Evolutionary conservation across 2,329 filamentous ascomycete genomes (phyloP).

Genomic region (Penicillium hordei): DNA sequence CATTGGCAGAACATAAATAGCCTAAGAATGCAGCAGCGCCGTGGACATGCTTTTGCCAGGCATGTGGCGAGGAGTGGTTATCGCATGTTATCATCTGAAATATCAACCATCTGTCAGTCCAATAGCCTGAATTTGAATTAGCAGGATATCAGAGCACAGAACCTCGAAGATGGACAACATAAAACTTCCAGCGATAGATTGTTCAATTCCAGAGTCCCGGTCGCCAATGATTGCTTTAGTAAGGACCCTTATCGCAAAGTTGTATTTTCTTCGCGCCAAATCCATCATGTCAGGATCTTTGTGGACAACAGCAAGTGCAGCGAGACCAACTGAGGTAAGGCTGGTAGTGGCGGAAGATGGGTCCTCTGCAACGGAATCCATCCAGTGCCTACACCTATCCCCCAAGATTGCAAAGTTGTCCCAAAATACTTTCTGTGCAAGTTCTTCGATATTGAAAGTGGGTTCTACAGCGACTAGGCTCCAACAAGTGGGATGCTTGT

Average conservation of each 20-base stretch:
- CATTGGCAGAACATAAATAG: background rate
- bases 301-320: constrained; percentile 4
- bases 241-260: background rate
- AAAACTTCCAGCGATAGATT: constrained; percentile 4
- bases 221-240: background rate
- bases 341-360: background rate
- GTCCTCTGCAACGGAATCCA: background rate
- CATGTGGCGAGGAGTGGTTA: background rate
- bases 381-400: background rate
- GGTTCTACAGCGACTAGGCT: background rate
- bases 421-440: constrained; percentile 5
- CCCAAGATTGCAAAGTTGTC: constrained; percentile 4
- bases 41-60: constrained; percentile 5
- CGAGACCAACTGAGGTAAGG: constrained; percentile 7
- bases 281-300: constrained; percentile 4
- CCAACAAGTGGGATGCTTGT: background rate
- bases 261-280: constrained; percentile 3
- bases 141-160: background rate
- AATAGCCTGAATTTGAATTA: background rate
- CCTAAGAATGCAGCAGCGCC: constrained; percentile 1
- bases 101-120: background rate
- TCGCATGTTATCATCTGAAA: constrained; percentile 7
- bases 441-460: background rate
- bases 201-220: background rate
- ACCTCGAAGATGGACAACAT: constrained; percentile 10